A percentile compares a stretch with the other conserved stretches of the same genome.
These are phyloP conservation scores for Trichomonas tenax DNA, from an alignment of 208 protist genomes.

Conservation along the genomic window DNA sequence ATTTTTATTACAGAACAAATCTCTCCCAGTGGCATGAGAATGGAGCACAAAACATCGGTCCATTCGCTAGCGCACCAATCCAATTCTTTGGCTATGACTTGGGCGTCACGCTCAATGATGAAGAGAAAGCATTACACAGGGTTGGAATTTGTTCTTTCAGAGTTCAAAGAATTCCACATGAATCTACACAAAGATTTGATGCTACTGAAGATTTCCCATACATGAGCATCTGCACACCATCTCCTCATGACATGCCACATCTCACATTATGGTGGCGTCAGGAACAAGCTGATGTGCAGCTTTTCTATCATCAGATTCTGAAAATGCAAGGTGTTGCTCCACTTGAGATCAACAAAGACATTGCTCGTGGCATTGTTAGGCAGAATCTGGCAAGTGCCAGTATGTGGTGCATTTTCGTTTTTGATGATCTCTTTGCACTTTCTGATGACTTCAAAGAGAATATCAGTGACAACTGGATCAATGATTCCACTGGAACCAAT, in stretches of 20 bases:
- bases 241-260: conserved; percentile 1
- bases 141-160: neutral
- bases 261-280: neutral
- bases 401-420: neutral
- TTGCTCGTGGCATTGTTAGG: neutral
- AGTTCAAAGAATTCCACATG: neutral
- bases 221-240: neutral
- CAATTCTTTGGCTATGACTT: conserved; percentile 1
- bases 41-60: neutral
- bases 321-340: neutral
- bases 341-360: neutral
- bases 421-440: neutral
- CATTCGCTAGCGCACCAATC: neutral
- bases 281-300: neutral
- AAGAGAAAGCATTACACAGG: neutral
- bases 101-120: neutral
- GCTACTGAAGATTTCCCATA: neutral
- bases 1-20: conserved; percentile 13
- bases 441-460: neutral
- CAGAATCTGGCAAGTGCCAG: neutral
- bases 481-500: neutral
- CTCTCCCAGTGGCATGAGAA: neutral
- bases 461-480: neutral
- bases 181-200: neutral
- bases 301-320: neutral